Evolutionary conservation across 1,284 basidiomycete genomes (phyloP).

Genomic region (Naganishia albida): DNA sequence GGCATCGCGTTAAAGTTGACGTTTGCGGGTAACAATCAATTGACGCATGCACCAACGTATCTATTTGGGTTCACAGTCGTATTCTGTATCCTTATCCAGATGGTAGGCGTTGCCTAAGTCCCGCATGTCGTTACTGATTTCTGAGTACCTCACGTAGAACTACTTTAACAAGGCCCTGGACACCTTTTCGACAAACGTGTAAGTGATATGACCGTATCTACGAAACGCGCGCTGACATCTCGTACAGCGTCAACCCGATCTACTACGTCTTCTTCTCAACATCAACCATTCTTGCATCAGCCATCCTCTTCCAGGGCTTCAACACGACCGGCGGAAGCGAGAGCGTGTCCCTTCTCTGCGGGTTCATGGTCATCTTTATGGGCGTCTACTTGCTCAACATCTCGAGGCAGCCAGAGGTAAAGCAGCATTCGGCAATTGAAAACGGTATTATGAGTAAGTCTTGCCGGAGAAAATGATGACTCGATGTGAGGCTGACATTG

Average conservation of each 20-base stretch:
- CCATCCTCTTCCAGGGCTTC: constrained; percentile 96
- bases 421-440: constrained; percentile 61
- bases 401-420: constrained; percentile 65
- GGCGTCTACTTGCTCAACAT: constrained; percentile 88
- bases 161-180: constrained; percentile 99
- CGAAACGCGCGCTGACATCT: constrained; percentile 25
- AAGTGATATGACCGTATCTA: constrained; percentile 53
- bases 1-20: constrained; percentile 96
- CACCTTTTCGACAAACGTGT: constrained; percentile 97
- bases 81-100: constrained; percentile 88
- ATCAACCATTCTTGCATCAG: constrained; percentile 88
- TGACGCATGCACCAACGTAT: constrained; percentile 91
- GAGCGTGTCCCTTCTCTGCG: constrained; percentile 79
- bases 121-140: neutral
- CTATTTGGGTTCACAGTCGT: constrained; percentile 83
- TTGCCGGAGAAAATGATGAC: neutral
- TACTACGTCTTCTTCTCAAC: constrained; percentile 99
- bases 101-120: constrained; percentile 55
- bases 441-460: constrained; percentile 71
- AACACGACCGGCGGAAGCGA: constrained; percentile 82
- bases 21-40: constrained; percentile 90
- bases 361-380: constrained; percentile 86
- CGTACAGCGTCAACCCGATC: constrained; percentile 87
- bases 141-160: constrained; percentile 57
- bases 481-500: neutral